Base-by-base conservation (phyloP, 1,284 basidiomycete genomes). In the Crucibulum parvulum region DNA sequence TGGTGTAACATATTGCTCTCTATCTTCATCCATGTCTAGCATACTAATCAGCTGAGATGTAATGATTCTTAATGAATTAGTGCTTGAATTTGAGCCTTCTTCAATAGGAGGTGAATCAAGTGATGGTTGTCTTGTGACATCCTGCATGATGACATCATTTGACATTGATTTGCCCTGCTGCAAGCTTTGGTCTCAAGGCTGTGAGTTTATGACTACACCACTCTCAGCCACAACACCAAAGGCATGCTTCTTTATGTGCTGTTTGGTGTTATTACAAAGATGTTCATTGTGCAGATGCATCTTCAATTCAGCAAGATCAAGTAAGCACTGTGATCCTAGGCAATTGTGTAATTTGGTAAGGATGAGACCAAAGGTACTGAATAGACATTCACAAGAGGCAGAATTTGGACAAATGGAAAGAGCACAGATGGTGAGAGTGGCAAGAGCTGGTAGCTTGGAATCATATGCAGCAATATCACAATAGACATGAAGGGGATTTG, bases 301-400 rank as follows among this genome's bases (percentile, higher is more conserved):
- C 59, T 73, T 74, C 34, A 72, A 60, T 54, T 76, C 74, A n/a
- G 69, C 60, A 11, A 76, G 62, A 36, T 59, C 51, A 3, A 58
- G 37, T 15, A 75, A 37, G 0, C 57, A 62, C 16, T 65, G n/a
- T 5, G 48, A 66, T 6, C 62, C 53, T 43, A 75, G 65, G 3
- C 64, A 65, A 41, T 62, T 73, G 6, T 69, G 66, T 2, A 72
- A 61, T 56, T 74, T 74, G 1, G 72, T 77, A 10, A 77, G 64
- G 11, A 68, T 77, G 13, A 66, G 63, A 7, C 75, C 75, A 63
- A 77, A 75, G 1, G 64, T 60, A 56, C 74, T 77, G 63, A 78
- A 79, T 7, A 78, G 65, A 0, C 68, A 62, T 60, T 78, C 69
- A 56, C 74, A 77, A 8, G 75, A 78, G 16, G 76, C 75, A 4